These are phyloP conservation scores for Thalassia testudinum DNA, from an alignment of 116 monocot species.

Conservation along the genomic window DNA sequence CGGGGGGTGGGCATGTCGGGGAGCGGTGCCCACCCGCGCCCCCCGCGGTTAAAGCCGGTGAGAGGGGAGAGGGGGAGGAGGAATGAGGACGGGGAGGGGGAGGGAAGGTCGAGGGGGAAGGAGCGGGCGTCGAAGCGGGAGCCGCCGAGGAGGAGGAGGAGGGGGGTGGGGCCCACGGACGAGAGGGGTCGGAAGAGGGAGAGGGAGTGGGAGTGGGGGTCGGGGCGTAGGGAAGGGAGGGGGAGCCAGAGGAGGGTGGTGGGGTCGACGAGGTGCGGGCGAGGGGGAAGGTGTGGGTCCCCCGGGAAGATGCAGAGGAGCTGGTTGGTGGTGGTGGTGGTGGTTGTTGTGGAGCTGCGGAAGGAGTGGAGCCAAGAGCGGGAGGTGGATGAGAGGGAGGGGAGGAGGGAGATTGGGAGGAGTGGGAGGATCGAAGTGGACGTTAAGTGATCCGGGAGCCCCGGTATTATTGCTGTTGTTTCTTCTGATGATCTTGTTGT, in stretches of 20 bases:
- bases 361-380: conserved; percentile 25
- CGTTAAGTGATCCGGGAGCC: conserved; percentile 51
- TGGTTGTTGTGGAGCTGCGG: conserved; percentile 18
- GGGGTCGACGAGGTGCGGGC: conserved; percentile 44
- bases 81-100: conserved; percentile 5
- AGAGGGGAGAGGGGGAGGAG: conserved; percentile 21
- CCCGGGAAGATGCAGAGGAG: conserved; percentile 62
- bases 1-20: conserved; percentile 40
- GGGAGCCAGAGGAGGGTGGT: conserved; percentile 5
- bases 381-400: conserved; percentile 31
- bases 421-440: conserved; percentile 32
- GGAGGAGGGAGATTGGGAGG: conserved; percentile 37
- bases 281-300: conserved; percentile 33
- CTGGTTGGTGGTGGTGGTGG: conserved; percentile 20
- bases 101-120: conserved; percentile 25
- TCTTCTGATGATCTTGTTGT: no score
- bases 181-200: conserved; percentile 43
- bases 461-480: no score
- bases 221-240: conserved; percentile 32
- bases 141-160: conserved; percentile 52
- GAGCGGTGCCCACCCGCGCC: conserved; percentile 22
- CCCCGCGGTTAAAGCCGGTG: background rate
- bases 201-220: conserved; percentile 28
- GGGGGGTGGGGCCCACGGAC: conserved; percentile 17
- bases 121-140: conserved; percentile 59